phyloP scores from a whole-genome alignment of 441 rosid genomes.

The Macaranga tanarius region DNA sequence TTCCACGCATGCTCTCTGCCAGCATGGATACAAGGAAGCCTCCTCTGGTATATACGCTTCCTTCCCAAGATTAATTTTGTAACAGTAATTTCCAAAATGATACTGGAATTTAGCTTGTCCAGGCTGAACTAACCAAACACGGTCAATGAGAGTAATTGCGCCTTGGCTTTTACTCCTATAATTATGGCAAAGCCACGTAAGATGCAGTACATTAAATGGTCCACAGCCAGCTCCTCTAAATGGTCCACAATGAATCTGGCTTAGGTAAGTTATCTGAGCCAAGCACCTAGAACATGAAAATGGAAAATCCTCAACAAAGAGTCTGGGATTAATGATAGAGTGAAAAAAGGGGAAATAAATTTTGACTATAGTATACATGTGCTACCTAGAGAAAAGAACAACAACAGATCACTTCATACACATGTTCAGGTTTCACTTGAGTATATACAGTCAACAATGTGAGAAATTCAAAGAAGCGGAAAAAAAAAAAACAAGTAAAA shows the following conservation, averaged over 20 bases:
- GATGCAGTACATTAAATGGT: background rate
- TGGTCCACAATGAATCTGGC: background rate
- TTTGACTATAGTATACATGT: background rate
- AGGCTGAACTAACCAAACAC: conserved; percentile 18
- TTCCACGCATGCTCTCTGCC: conserved; percentile 99
- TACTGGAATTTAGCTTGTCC: conserved; percentile 17
- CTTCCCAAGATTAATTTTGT: conserved; percentile 30
- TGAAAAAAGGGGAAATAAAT: background rate
- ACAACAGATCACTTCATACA: background rate
- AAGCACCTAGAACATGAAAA: background rate
- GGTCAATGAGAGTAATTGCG: conserved; percentile 19
- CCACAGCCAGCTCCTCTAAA: background rate
- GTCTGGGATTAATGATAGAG: background rate
- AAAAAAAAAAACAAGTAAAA: background rate
- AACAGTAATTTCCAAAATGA: conserved; percentile 24
- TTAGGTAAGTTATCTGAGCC: background rate
- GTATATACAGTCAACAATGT: background rate
- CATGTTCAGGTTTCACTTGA: background rate
- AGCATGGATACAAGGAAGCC: conserved; percentile 86
- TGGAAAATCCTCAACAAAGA: background rate
- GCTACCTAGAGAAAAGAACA: background rate
- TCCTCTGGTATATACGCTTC: conserved; percentile 23
- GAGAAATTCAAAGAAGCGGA: too few relatives aligned
- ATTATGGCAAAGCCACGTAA: conserved; percentile 6
- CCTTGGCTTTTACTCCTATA: conserved; percentile 1